Conservation (phyloP, 163 green algal genomes). For the Chlorella variabilis region DNA sequence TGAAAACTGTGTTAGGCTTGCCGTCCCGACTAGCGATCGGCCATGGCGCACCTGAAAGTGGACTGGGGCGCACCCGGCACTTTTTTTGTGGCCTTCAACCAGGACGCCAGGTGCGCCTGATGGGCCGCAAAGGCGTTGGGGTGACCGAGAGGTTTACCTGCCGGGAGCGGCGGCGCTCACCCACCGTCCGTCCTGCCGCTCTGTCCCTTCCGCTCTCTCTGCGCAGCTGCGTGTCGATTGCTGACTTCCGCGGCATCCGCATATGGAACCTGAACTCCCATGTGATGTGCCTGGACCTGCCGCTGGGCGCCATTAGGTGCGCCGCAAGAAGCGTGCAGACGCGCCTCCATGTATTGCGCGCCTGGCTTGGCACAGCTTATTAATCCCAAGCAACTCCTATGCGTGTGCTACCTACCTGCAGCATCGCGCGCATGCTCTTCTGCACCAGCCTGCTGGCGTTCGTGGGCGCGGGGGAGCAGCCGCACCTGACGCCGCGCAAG, state of each 20-base stretch:
- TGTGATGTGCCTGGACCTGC: slow-evolving; percentile 55
- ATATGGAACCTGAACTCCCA: slow-evolving; percentile 73
- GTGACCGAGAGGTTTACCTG: neutral
- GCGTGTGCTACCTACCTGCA: slow-evolving; percentile 39
- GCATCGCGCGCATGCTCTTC: slow-evolving; percentile 85
- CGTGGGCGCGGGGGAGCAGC: slow-evolving; percentile 75
- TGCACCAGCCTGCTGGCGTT: slow-evolving; percentile 84
- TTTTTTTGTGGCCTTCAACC: slow-evolving; percentile 63
- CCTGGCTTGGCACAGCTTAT: no score
- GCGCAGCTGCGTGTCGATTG: slow-evolving; percentile 58
- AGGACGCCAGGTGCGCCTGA: slow-evolving; percentile 56
- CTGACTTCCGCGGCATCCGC: slow-evolving; percentile 62
- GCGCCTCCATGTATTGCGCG: no score
- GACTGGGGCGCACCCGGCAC: slow-evolving; percentile 28
- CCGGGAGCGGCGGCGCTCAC: no score
- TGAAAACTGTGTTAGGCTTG: no score
- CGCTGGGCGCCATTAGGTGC: slow-evolving; percentile 71
- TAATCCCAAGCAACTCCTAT: no score
- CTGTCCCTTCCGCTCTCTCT: no score
- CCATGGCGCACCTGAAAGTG: no score
- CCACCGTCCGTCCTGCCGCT: no score
- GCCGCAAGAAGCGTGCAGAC: slow-evolving; percentile 4
- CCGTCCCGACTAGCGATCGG: no score
- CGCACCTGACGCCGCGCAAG: slow-evolving; percentile 65
- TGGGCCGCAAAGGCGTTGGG: no score